Evolutionary conservation across 2,329 filamentous ascomycete species (phyloP).

Genomic region (Colletotrichum tamarilloi): DNA sequence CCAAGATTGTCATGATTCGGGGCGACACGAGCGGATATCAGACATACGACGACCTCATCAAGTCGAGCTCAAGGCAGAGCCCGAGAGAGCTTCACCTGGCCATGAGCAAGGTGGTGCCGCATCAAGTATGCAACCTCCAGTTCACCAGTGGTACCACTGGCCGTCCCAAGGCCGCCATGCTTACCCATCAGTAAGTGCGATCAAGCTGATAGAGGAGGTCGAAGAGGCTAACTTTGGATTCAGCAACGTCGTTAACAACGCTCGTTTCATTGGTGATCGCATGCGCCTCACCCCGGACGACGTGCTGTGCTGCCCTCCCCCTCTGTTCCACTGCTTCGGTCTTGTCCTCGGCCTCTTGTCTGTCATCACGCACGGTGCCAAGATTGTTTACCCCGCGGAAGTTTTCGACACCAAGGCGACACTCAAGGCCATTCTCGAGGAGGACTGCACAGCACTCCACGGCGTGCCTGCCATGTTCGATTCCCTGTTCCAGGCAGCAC

Average conservation of each 20-base stretch:
- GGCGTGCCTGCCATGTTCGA: constrained; percentile 90
- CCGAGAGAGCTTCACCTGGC: constrained; percentile 62
- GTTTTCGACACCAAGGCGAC: constrained; percentile 77
- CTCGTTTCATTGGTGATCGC: constrained; percentile 78
- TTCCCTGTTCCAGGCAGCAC: constrained; percentile 64
- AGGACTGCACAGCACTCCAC: constrained; percentile 79
- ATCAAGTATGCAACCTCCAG: constrained; percentile 79
- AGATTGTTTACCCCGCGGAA: constrained; percentile 81
- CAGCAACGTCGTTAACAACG: constrained; percentile 73
- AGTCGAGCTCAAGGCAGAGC: constrained; percentile 59
- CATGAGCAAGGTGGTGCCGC: constrained; percentile 67
- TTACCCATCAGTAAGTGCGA: constrained; percentile 73
- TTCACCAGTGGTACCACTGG: constrained; percentile 83
- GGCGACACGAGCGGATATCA: constrained; percentile 64
- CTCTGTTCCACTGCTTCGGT: constrained; percentile 88
- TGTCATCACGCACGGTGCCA: constrained; percentile 78
- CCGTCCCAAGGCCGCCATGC: constrained; percentile 78
- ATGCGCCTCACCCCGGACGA: constrained; percentile 76
- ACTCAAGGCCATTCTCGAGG: constrained; percentile 73
- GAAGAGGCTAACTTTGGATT: constrained; percentile 33
- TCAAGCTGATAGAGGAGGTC: neutral
- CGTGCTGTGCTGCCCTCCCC: constrained; percentile 82
- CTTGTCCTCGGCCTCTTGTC: constrained; percentile 81
- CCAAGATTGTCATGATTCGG: constrained; percentile 70
- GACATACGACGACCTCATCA: constrained; percentile 70